Base-by-base conservation (phyloP, 805 yeast species). In the Wickerhamiella sergipiensis region DNA sequence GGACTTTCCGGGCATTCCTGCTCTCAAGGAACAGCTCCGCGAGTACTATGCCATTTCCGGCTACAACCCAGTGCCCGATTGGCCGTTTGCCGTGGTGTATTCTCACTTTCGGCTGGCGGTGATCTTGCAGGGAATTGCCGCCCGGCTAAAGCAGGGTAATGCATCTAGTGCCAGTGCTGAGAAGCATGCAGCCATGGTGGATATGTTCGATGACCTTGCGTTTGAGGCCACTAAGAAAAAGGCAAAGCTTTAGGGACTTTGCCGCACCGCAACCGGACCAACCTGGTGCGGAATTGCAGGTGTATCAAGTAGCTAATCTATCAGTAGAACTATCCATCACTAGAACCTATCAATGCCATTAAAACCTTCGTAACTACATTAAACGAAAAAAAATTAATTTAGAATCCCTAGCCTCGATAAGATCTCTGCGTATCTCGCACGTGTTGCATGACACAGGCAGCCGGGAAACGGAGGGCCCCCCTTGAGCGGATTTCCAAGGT, bases 81-180 rank as follows among this genome's bases (percentile, higher is more conserved):
- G 82, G 81, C 59, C 61, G 5, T 71, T 73, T 45, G 83, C 82
- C 1, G 70, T 67, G 13, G 79, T 77, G 1, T 79, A 78, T 63
- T 81, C 81, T 0, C 64, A 78, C 40, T 68, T 76, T 39, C 64
- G 84, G 21, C 67, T 78, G 18, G 69, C 75, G 52, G 82, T 79
- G 17, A 79, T 79, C 50, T 67, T 74, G 17, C 85, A 79, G 55
- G 85, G 85, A 2, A 77, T 79, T 47, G 79, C 78, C 5, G 78
- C 79, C 66, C 67, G 83, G 49, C 66, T 70, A 1, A 66, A 69
- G 10, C 64, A 69, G 48, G 82, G 82, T 10, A 73, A 71, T 38
- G 81, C 82, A 1, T 72, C 77, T 24, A 72, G 78, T 43, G 77
- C 77, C 0, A 66, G 70, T 50, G 83, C 83, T 2, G 63, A 64